phyloP scores from a whole-genome alignment of 176 grass and related monocot species.

The Poa annua region DNA sequence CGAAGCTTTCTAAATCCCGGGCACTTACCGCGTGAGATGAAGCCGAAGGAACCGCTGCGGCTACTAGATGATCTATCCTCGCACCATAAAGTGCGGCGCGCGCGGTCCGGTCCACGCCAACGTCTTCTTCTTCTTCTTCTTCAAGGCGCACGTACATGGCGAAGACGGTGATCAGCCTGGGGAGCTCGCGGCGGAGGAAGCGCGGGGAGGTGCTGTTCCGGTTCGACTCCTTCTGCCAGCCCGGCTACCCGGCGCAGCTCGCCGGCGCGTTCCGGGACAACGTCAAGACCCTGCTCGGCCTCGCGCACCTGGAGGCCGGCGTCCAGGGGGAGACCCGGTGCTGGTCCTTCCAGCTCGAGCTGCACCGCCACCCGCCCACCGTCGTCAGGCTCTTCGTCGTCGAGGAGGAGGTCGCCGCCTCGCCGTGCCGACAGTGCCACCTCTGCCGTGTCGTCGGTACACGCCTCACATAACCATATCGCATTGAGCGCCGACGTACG shows the following conservation, averaged over 20 bases:
- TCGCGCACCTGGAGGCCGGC: constrained; percentile 62
- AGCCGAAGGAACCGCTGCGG: constrained; percentile 28
- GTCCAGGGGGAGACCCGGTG: constrained; percentile 63
- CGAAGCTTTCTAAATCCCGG: constrained; percentile 59
- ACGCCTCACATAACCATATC: not conserved
- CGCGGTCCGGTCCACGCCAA: not conserved
- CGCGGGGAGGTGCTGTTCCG: constrained; percentile 64
- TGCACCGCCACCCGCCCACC: constrained; percentile 66
- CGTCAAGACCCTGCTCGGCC: constrained; percentile 60
- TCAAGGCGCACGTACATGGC: constrained; percentile 38
- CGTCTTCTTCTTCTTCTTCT: not conserved
- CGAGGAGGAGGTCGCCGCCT: constrained; percentile 77
- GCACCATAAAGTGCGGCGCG: constrained; percentile 40
- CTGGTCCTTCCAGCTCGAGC: constrained; percentile 85
- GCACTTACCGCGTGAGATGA: constrained; percentile 56
- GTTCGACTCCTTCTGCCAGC: constrained; percentile 84
- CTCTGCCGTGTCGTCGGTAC: constrained; percentile 73
- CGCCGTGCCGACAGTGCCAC: constrained; percentile 53
- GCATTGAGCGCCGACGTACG: not conserved
- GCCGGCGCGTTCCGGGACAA: constrained; percentile 73
- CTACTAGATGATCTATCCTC: not conserved
- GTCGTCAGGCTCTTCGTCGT: constrained; percentile 69
- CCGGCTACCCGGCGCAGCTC: constrained; percentile 69
- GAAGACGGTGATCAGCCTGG: constrained; percentile 60
- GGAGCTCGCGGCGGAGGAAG: constrained; percentile 71